Percentiles rank a stretch among this genome's conserved stretches.
Conservation (phyloP, 2,329 filamentous ascomycete species). For the Niveomyces coronatus region DNA sequence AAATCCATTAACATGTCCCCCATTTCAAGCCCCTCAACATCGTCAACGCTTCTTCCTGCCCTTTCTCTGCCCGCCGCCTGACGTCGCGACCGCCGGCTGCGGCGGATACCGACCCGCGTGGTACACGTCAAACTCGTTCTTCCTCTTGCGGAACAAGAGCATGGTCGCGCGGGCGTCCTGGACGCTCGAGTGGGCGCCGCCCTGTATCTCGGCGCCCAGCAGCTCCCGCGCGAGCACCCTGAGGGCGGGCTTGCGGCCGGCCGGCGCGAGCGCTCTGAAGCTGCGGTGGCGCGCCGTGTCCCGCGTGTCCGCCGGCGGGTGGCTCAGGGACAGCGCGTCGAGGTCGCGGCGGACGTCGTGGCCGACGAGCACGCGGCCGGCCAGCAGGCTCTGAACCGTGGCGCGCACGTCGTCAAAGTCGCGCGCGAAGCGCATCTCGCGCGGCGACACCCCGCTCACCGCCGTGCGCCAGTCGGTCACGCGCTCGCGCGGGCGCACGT, state of each 20-base stretch:
- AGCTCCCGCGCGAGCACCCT: slow-evolving; percentile 46
- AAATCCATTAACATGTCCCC: too few relatives aligned
- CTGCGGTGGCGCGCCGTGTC: slow-evolving; percentile 73
- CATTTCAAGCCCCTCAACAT: too few relatives aligned
- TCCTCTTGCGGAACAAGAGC: slow-evolving; percentile 75
- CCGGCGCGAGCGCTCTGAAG: slow-evolving; percentile 59
- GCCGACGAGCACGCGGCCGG: slow-evolving; percentile 65
- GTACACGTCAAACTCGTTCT: slow-evolving; percentile 76
- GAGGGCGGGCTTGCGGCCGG: slow-evolving; percentile 60
- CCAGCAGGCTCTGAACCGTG: slow-evolving; percentile 58
- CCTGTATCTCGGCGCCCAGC: slow-evolving; percentile 52
- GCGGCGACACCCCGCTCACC: slow-evolving; percentile 71
- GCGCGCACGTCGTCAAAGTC: slow-evolving; percentile 68
- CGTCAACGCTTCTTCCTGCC: not conserved
- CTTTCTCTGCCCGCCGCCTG: slow-evolving; percentile 26
- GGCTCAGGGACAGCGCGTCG: slow-evolving; percentile 63
- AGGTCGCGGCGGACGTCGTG: slow-evolving; percentile 78
- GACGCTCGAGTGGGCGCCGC: slow-evolving; percentile 54
- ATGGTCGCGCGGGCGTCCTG: slow-evolving; percentile 84
- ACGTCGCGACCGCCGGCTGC: slow-evolving; percentile 13
- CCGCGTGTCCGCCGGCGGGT: slow-evolving; percentile 67
- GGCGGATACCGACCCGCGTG: slow-evolving; percentile 56
- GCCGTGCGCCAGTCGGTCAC: slow-evolving; percentile 87
- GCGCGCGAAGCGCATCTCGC: slow-evolving; percentile 59
- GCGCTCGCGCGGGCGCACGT: slow-evolving; percentile 64